A percentile compares a stretch with the other conserved stretches of the same genome.
phyloP scores from a whole-genome alignment of 805 yeast species.

The Limtongia smithiae region DNA sequence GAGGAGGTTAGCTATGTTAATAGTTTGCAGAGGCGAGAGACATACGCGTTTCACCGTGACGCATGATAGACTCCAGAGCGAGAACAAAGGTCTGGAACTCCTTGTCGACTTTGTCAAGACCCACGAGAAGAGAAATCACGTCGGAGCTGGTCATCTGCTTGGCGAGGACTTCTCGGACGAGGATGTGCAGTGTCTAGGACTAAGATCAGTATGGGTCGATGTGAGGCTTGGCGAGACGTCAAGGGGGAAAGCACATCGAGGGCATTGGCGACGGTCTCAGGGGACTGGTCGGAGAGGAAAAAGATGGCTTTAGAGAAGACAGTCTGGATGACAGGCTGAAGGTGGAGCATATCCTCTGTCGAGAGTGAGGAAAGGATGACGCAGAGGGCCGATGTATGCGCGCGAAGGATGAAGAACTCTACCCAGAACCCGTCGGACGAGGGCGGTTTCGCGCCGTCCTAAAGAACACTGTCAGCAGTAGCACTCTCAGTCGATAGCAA shows the following conservation, averaged over 20 bases:
- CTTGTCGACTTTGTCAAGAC: constrained; percentile 37
- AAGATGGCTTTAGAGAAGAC: constrained; percentile 31
- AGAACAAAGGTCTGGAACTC: constrained; percentile 30
- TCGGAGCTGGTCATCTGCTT: constrained; percentile 36
- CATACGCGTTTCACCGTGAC: constrained; percentile 22
- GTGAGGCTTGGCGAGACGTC: neutral
- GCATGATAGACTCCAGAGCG: constrained; percentile 32
- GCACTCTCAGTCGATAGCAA: neutral
- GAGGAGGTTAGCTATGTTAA: neutral
- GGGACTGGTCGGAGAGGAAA: constrained; percentile 24
- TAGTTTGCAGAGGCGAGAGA: neutral
- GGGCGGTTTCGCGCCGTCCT: constrained; percentile 21
- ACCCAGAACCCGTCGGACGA: constrained; percentile 37
- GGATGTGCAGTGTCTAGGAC: constrained; percentile 29
- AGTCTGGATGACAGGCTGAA: constrained; percentile 17
- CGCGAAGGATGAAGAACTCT: constrained; percentile 36
- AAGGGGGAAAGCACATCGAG: constrained; percentile 13
- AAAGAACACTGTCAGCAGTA: neutral
- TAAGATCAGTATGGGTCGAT: constrained; percentile 1
- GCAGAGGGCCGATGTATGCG: constrained; percentile 23
- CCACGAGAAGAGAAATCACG: constrained; percentile 37
- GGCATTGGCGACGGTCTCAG: constrained; percentile 18
- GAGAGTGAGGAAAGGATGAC: constrained; percentile 20
- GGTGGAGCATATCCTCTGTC: constrained; percentile 21
- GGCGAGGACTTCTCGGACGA: constrained; percentile 33